Conservation (phyloP, 2,329 filamentous ascomycete species). For the Elsinoe necatrix region DNA sequence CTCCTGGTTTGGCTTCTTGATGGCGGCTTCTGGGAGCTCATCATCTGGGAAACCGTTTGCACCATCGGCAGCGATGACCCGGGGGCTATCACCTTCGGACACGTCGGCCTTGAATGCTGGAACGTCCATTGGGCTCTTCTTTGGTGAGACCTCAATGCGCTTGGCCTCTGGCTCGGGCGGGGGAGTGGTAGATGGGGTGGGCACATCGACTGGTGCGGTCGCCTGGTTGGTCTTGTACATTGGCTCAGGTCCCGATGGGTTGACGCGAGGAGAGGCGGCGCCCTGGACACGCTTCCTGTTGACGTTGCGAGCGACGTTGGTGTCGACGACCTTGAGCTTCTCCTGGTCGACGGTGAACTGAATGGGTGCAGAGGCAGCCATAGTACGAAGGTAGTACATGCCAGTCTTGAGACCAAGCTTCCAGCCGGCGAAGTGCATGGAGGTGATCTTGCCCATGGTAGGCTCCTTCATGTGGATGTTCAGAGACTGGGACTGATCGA, state of each 20-base stretch:
- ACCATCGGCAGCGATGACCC: conserved; percentile 66
- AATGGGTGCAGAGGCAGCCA: conserved; percentile 92
- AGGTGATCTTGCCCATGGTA: conserved; percentile 99
- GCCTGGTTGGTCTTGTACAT: conserved; percentile 49
- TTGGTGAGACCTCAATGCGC: conserved; percentile 31
- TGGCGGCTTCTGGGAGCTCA: conserved; percentile 52
- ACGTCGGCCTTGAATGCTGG: conserved; percentile 68
- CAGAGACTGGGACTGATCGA: conserved; percentile 96
- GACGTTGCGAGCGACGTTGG: conserved; percentile 58
- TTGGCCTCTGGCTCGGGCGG: conserved; percentile 44
- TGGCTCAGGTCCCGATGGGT: conserved; percentile 49
- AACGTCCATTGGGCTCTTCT: conserved; percentile 50
- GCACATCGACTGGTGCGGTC: conserved; percentile 50
- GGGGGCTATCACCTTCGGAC: conserved; percentile 70
- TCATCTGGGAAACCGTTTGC: conserved; percentile 47
- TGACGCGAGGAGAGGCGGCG: conserved; percentile 33
- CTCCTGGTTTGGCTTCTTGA: conserved; percentile 46
- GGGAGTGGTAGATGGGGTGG: conserved; percentile 61
- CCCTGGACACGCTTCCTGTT: conserved; percentile 60
- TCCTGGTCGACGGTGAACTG: conserved; percentile 99
- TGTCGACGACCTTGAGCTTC: conserved; percentile 79
- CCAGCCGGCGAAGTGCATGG: conserved; percentile 99
- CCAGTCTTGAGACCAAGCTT: conserved; percentile 98
- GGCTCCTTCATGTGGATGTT: conserved; percentile 99
- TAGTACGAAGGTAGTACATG: conserved; percentile 99